A percentile compares a stretch with the other conserved stretches of the same genome.
These are phyloP conservation scores for Tripidium arundinaceum DNA, from an alignment of 202 grass and related monocot genomes.

Conservation along the genomic window DNA sequence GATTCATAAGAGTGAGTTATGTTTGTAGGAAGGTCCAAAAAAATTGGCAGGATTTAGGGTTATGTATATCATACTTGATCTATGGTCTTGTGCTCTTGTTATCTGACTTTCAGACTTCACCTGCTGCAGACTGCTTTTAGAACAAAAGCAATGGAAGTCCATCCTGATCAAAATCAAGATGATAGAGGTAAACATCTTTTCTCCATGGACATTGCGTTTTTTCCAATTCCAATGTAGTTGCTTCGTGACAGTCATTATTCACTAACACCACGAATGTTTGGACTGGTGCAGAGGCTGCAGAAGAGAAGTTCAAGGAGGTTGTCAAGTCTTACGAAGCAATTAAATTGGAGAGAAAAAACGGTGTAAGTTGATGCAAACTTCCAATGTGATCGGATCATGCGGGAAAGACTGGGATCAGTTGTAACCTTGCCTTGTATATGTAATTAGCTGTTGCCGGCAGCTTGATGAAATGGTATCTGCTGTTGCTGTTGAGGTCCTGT, in stretches of 20 bases:
- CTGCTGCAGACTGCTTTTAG: slow-evolving; percentile 81
- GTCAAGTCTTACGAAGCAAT: slow-evolving; percentile 95
- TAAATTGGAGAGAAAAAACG: slow-evolving; percentile 81
- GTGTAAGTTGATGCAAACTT: slow-evolving; percentile 21
- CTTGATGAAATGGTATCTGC: slow-evolving; percentile 3
- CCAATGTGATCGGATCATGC: not conserved
- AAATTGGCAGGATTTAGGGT: not conserved
- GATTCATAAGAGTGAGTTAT: not conserved
- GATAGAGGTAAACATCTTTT: slow-evolving; percentile 53
- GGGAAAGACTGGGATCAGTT: not conserved
- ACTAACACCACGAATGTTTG: not conserved
- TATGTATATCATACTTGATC: not conserved
- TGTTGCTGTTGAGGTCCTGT: not conserved
- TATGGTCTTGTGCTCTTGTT: slow-evolving; percentile 9
- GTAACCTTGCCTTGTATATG: not conserved
- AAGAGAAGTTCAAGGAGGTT: slow-evolving; percentile 92
- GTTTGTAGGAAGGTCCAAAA: not conserved
- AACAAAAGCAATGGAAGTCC: slow-evolving; percentile 94
- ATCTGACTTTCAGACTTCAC: slow-evolving; percentile 9
- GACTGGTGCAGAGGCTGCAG: slow-evolving; percentile 59
- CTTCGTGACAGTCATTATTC: not conserved
- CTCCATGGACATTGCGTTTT: slow-evolving; percentile 2
- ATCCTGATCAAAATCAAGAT: slow-evolving; percentile 99
- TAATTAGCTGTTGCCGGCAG: slow-evolving; percentile 2
- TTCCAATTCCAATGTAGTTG: not conserved